phyloP scores from a whole-genome alignment of 257 asterid genomes.

The Lycium ferocissimum region DNA sequence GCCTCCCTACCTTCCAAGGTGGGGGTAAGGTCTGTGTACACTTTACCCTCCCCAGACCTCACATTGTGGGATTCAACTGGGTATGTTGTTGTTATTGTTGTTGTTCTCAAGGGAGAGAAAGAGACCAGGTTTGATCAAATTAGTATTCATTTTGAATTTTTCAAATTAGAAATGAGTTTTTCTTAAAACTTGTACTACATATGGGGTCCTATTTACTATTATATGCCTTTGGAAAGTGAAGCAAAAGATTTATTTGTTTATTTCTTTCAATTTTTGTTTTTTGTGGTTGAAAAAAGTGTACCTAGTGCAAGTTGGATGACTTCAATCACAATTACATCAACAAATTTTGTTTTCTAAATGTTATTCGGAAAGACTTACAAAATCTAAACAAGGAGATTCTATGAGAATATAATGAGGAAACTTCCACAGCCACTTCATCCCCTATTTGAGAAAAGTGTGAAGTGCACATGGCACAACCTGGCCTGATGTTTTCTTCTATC shows the following conservation, averaged over 20 bases:
- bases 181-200: not conserved
- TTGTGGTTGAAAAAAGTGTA: not conserved
- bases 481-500: not conserved
- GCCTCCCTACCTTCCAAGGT: too few relatives aligned
- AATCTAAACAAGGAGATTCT: not conserved
- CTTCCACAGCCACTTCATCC: not conserved
- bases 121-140: too few relatives aligned
- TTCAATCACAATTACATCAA: not conserved
- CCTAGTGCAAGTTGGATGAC: not conserved
- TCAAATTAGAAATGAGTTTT: not conserved
- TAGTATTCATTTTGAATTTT: too few relatives aligned
- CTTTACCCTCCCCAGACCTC: too few relatives aligned
- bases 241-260: not conserved
- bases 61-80: too few relatives aligned
- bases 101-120: too few relatives aligned
- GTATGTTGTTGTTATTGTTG: too few relatives aligned
- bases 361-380: not conserved
- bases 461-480: conserved; percentile 28
- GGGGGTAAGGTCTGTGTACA: too few relatives aligned
- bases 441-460: not conserved
- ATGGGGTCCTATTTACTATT: not conserved
- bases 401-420: not conserved
- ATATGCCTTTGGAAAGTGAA: not conserved
- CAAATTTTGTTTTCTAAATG: not conserved
- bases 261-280: not conserved